A percentile compares a stretch with the other conserved stretches of the same genome.
These are phyloP conservation scores for Mycosphaerella sp. DNA, from an alignment of 2,329 filamentous ascomycete species.

Conservation along the genomic window DNA sequence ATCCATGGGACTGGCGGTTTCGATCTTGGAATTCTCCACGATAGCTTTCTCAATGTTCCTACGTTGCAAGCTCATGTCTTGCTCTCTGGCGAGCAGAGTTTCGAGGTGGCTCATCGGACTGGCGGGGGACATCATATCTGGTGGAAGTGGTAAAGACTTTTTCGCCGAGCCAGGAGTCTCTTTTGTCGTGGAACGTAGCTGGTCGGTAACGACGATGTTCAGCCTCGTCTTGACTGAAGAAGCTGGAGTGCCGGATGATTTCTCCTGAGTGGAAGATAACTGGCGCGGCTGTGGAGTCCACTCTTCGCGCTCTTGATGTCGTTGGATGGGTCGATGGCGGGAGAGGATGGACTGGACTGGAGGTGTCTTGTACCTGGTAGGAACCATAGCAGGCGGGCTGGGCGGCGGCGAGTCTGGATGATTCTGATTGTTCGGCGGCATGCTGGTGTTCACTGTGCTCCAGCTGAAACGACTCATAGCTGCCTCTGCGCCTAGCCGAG, in stretches of 20 bases:
- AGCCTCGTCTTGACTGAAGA: constrained; percentile 14
- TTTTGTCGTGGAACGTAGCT: constrained; percentile 9
- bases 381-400: constrained; percentile 36
- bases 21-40: constrained; percentile 68
- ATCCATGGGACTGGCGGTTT: constrained; percentile 60
- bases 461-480: constrained; percentile 38
- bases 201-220: constrained; percentile 9
- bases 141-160: constrained; percentile 32
- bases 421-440: constrained; percentile 33
- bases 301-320: constrained; percentile 24
- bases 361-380: constrained; percentile 26
- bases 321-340: constrained; percentile 29
- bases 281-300: constrained; percentile 27
- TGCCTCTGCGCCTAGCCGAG: constrained; percentile 3
- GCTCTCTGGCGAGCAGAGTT: constrained; percentile 59
- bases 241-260: background rate
- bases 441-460: constrained; percentile 38
- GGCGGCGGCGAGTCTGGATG: constrained; percentile 36
- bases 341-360: constrained; percentile 33
- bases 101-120: constrained; percentile 48
- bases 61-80: constrained; percentile 60
- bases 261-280: constrained; percentile 1
- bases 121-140: constrained; percentile 39
- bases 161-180: constrained; percentile 17
- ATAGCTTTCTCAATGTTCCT: constrained; percentile 68